phyloP scores from a whole-genome alignment of 805 yeast genomes.

The Saccharomycopsis sp. region DNA sequence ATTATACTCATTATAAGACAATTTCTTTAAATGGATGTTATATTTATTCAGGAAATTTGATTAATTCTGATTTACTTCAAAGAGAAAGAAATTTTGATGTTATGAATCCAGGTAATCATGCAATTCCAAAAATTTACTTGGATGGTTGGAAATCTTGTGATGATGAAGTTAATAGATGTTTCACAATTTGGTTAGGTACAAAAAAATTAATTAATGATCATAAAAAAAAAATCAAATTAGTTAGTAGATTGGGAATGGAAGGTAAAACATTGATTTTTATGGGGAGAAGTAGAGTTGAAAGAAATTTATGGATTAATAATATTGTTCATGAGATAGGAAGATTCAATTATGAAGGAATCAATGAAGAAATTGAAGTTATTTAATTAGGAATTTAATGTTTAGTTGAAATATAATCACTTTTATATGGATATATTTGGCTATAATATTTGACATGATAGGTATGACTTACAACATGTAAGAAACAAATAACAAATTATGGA shows the following conservation, averaged over 20 bases:
- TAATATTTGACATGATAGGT: no score
- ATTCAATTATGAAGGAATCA: constrained; percentile 2
- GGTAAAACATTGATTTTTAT: constrained; percentile 66
- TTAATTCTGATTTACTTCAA: constrained; percentile 44
- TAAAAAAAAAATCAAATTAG: constrained; percentile 3
- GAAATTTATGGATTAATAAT: constrained; percentile 66
- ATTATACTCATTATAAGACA: constrained; percentile 42
- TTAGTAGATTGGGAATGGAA: constrained; percentile 46
- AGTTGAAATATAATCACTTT: background rate
- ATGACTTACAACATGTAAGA: no score
- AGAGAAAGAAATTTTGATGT: constrained; percentile 36
- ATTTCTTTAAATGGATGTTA: constrained; percentile 62
- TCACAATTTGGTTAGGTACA: constrained; percentile 76
- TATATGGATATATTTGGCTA: background rate
- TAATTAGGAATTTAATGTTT: no score
- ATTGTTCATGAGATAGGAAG: constrained; percentile 16
- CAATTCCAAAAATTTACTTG: constrained; percentile 60
- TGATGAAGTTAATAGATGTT: constrained; percentile 63
- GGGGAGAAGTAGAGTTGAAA: constrained; percentile 72
- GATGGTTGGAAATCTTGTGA: constrained; percentile 86
- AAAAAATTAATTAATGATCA: constrained; percentile 35
- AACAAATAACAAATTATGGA: no score
- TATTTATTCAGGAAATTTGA: constrained; percentile 59
- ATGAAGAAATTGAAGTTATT: no score
- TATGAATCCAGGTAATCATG: constrained; percentile 41